A percentile compares a stretch with the other conserved stretches of the same genome.
Conservation (phyloP, 2,329 filamentous ascomycete species). For the Cryphonectria parasitica region DNA sequence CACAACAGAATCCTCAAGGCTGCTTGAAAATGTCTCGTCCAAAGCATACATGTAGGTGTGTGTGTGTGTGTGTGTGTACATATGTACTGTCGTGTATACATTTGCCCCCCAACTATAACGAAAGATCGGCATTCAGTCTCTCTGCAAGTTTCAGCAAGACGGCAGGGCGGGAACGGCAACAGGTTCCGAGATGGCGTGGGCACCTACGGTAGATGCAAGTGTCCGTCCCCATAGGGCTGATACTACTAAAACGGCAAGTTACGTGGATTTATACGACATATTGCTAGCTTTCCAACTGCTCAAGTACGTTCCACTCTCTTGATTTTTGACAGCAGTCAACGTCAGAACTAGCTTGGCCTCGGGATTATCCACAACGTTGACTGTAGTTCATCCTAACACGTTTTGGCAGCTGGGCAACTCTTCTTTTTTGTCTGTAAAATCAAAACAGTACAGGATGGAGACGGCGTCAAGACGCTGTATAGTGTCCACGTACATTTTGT, state of each 20-base stretch:
- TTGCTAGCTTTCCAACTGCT: no score
- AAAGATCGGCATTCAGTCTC: neutral
- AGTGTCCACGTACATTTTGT: constrained; percentile 16
- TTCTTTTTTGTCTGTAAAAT: neutral
- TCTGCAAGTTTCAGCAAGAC: neutral
- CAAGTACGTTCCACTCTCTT: neutral
- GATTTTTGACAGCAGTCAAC: neutral
- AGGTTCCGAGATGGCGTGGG: neutral
- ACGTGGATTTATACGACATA: neutral
- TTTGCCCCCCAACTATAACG: no score
- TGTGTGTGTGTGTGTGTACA: no score
- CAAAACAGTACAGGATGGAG: neutral
- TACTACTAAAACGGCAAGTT: neutral
- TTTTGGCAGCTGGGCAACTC: neutral
- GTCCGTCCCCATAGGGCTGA: neutral
- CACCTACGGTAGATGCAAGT: neutral
- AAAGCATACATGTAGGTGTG: no score
- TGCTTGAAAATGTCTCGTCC: neutral
- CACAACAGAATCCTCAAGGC: neutral
- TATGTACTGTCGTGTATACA: no score
- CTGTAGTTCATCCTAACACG: neutral
- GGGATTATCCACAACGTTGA: neutral
- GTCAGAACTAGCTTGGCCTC: neutral
- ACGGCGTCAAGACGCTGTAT: constrained; percentile 9
- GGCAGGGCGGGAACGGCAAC: neutral